A percentile compares a stretch with the other conserved stretches of the same genome.
Evolutionary conservation across 371 early-diverging fungal genomes (phyloP).

Genomic region (Mucor sp.): DNA sequence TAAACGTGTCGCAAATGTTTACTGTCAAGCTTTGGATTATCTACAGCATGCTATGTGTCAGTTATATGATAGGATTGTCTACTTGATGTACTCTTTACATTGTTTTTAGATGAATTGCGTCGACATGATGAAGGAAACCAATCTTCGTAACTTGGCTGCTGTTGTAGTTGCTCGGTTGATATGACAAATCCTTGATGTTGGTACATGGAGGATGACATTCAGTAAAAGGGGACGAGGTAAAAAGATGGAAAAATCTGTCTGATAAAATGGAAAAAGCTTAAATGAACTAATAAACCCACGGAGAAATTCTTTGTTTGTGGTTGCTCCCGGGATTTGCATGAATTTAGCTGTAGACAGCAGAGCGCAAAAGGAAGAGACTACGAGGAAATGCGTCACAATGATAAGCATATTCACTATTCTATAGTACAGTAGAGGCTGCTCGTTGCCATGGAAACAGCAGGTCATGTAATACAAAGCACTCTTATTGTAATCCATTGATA

Average conservation of each 20-base stretch:
- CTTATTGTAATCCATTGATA: background rate
- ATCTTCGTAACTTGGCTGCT: background rate
- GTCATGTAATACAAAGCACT: background rate
- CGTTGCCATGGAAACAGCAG: background rate
- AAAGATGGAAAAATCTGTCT: background rate
- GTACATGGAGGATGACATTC: background rate
- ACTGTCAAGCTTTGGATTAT: slow-evolving; percentile 50
- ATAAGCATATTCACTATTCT: background rate
- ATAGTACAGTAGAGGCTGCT: background rate
- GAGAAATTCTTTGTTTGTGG: slow-evolving; percentile 4
- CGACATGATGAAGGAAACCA: background rate
- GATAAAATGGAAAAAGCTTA: background rate
- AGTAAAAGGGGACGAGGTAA: background rate
- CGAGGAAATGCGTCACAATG: background rate
- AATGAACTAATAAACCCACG: background rate
- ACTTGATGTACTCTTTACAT: background rate
- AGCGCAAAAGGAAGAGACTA: background rate
- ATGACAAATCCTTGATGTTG: background rate
- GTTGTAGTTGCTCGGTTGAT: background rate
- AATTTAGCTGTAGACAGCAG: background rate
- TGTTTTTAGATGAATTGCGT: background rate
- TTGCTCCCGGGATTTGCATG: background rate
- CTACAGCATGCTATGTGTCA: background rate
- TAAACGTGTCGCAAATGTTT: slow-evolving; percentile 68
- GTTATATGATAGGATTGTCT: background rate